A percentile compares a stretch with the other conserved stretches of the same genome.
Conservation (phyloP, 768 basidiomycete species). For the Suillus spraguei region DNA sequence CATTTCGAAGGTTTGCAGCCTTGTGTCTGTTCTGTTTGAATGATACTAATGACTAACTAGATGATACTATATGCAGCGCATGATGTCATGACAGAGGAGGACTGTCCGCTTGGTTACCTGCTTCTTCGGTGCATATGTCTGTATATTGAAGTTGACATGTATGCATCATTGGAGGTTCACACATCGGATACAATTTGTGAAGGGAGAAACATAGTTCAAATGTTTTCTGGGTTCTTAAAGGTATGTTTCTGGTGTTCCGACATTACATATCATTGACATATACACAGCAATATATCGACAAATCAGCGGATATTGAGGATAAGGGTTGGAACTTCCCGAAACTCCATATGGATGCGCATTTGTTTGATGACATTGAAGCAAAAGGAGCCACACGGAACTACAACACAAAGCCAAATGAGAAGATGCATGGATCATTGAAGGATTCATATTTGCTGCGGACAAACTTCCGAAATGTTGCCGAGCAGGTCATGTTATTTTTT, state of each 20-base stretch:
- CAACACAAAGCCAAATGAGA: conserved; percentile 36
- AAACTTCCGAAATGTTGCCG: conserved; percentile 37
- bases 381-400: conserved; percentile 36
- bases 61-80: too few species aligned
- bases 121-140: conserved; percentile 32
- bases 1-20: too few species aligned
- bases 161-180: conserved; percentile 33
- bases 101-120: conserved; percentile 22
- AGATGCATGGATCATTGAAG: conserved; percentile 30
- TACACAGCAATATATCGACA: conserved; percentile 8
- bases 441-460: conserved; percentile 27
- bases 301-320: not conserved
- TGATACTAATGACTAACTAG: too few species aligned
- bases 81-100: not conserved
- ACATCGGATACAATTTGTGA: conserved; percentile 27
- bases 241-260: conserved; percentile 16
- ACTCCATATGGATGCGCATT: conserved; percentile 32
- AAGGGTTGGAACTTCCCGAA: conserved; percentile 39
- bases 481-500: conserved; percentile 28
- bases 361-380: conserved; percentile 32
- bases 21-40: too few species aligned
- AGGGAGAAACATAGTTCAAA: conserved; percentile 21
- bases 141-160: conserved; percentile 36
- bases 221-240: conserved; percentile 22
- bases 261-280: too few species aligned